A percentile compares a stretch with the other conserved stretches of the same genome.
These are phyloP conservation scores for Sabuloglossum arenarium DNA, from an alignment of 495 filamentous ascomycete species.

Conservation along the genomic window DNA sequence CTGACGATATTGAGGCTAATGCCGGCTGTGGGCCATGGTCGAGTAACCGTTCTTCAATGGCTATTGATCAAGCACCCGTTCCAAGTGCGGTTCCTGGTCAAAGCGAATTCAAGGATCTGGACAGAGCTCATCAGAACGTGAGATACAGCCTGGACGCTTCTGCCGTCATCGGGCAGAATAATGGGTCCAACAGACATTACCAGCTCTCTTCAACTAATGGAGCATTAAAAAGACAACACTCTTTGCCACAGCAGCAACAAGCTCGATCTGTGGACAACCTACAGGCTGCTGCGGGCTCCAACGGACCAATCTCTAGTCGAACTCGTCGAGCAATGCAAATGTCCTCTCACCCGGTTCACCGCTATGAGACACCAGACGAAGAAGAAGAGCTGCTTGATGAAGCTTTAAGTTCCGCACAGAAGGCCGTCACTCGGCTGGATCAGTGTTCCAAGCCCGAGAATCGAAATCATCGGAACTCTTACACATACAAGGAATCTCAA, in stretches of 20 bases:
- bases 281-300: constrained; percentile 26
- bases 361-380: constrained; percentile 88
- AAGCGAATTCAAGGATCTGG: constrained; percentile 47
- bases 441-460: constrained; percentile 21
- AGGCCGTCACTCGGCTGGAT: constrained; percentile 32
- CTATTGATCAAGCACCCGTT: constrained; percentile 32
- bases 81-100: constrained; percentile 22
- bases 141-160: constrained; percentile 32
- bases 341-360: constrained; percentile 49
- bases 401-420: constrained; percentile 38
- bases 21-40: constrained; percentile 81
- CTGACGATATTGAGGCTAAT: constrained; percentile 78
- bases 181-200: background rate
- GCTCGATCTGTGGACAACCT: constrained; percentile 40
- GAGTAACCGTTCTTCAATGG: constrained; percentile 63
- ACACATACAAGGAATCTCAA: constrained; percentile 23
- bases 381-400: constrained; percentile 92
- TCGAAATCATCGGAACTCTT: constrained; percentile 8
- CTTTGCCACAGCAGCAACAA: constrained; percentile 43
- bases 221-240: constrained; percentile 46
- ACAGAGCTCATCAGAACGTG: constrained; percentile 56
- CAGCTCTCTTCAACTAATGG: constrained; percentile 13
- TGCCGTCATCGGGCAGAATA: background rate
- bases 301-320: constrained; percentile 55
- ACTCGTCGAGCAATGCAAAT: constrained; percentile 64